phyloP scores from a whole-genome alignment of 2,329 filamentous ascomycete genomes.

The Fusarium pseudoanthophilum region DNA sequence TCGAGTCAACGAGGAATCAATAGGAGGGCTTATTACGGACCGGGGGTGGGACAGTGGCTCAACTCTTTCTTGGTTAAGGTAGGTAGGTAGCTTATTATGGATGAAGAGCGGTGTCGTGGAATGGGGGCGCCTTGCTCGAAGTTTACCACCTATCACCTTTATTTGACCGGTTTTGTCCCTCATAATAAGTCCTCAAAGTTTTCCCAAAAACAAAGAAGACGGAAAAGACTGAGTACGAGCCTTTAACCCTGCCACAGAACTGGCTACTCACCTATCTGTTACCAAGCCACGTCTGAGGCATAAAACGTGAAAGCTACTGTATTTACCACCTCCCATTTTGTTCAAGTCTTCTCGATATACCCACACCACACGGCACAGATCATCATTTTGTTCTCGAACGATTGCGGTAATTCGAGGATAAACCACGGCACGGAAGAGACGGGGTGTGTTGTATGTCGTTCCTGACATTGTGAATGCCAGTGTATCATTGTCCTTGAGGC shows the following conservation, averaged over 20 bases:
- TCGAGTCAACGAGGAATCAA: background rate
- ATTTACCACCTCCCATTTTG: constrained; percentile 7
- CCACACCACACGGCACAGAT: constrained; percentile 1
- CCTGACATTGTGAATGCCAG: constrained; percentile 4
- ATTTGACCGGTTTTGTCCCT: background rate
- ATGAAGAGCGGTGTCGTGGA: constrained; percentile 28
- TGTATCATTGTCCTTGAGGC: constrained; percentile 1
- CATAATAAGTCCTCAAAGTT: background rate
- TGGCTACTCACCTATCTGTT: background rate
- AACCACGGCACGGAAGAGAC: background rate
- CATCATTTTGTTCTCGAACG: constrained; percentile 13
- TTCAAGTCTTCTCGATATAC: background rate
- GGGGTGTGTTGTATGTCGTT: background rate
- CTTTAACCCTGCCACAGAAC: background rate
- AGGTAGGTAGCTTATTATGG: background rate
- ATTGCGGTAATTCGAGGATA: constrained; percentile 18
- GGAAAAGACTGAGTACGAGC: background rate
- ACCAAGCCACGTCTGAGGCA: constrained; percentile 17
- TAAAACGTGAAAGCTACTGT: constrained; percentile 2
- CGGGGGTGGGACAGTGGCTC: background rate
- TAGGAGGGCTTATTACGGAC: background rate
- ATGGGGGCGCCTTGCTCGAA: constrained; percentile 8
- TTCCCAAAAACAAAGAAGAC: background rate
- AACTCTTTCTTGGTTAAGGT: background rate
- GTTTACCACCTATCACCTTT: background rate